Conservation (phyloP, 257 asterid species). For the Solanum verrucosum region DNA sequence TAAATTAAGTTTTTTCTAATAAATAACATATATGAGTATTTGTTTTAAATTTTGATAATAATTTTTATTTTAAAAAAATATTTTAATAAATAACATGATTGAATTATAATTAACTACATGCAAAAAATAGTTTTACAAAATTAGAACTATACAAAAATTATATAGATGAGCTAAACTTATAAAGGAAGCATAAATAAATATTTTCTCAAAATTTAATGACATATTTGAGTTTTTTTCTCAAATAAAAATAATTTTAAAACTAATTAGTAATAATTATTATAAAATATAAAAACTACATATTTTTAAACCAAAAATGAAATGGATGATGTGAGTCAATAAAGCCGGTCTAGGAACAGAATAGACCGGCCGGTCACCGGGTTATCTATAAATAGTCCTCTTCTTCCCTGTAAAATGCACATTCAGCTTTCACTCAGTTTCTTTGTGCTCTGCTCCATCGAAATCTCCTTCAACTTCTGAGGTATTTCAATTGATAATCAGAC, state of each 20-base stretch:
- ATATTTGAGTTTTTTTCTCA: too few species aligned
- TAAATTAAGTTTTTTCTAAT: too few species aligned
- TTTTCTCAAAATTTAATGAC: too few species aligned
- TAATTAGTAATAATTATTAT: too few species aligned
- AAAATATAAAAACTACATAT: neutral
- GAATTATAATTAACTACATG: too few species aligned
- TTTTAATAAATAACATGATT: neutral
- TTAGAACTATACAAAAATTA: too few species aligned
- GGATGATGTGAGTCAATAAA: neutral
- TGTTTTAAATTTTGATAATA: too few species aligned
- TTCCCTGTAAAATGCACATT: neutral
- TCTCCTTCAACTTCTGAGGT: neutral
- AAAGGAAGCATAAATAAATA: rapidly evolving
- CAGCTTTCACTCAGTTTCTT: neutral
- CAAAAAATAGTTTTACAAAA: too few species aligned
- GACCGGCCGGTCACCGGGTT: neutral
- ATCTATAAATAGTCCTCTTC: neutral
- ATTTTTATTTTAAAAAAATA: too few species aligned
- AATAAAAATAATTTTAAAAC: too few species aligned
- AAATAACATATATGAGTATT: too few species aligned
- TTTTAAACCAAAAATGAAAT: neutral
- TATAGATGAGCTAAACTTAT: too few species aligned
- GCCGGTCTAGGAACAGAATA: neutral
- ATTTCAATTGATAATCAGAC: neutral
- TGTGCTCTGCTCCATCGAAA: neutral